These are phyloP conservation scores for Coemansia sp. DNA, from an alignment of 192 early-diverging fungal genomes.

Conservation along the genomic window DNA sequence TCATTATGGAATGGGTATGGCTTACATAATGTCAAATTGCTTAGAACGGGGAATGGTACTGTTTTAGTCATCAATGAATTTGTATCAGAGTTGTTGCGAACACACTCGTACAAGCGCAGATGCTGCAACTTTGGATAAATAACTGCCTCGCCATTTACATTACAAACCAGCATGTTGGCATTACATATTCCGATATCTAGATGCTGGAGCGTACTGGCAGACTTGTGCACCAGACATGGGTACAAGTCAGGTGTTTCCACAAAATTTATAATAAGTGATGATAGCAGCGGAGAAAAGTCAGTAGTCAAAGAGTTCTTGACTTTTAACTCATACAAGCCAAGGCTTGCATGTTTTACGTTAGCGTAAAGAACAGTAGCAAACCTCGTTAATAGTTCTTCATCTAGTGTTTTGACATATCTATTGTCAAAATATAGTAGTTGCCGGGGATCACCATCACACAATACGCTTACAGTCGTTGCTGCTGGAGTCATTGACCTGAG, in stretches of 20 bases:
- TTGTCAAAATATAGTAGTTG: too few relatives aligned
- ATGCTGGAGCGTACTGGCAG: neutral
- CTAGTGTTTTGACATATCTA: neutral
- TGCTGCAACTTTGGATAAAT: neutral
- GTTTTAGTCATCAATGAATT: neutral
- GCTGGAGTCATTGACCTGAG: neutral
- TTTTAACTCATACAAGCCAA: neutral
- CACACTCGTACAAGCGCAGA: neutral
- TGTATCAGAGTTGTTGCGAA: neutral
- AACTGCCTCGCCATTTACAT: too few relatives aligned
- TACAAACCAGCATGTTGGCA: too few relatives aligned
- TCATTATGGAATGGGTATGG: neutral
- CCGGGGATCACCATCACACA: too few relatives aligned
- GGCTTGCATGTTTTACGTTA: neutral
- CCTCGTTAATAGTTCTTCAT: neutral
- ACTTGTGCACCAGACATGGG: neutral
- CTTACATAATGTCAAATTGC: neutral
- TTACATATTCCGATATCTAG: too few relatives aligned
- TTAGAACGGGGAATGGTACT: neutral
- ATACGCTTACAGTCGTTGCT: neutral
- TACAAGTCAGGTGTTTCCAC: neutral
- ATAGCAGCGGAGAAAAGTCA: neutral
- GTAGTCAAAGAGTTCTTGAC: too few relatives aligned
- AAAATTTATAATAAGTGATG: neutral
- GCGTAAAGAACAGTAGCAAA: neutral